A percentile compares a stretch with the other conserved stretches of the same genome.
Conservation (phyloP, 225 moss, liverwort and hornwort species). For the Climacium dendroides region DNA sequence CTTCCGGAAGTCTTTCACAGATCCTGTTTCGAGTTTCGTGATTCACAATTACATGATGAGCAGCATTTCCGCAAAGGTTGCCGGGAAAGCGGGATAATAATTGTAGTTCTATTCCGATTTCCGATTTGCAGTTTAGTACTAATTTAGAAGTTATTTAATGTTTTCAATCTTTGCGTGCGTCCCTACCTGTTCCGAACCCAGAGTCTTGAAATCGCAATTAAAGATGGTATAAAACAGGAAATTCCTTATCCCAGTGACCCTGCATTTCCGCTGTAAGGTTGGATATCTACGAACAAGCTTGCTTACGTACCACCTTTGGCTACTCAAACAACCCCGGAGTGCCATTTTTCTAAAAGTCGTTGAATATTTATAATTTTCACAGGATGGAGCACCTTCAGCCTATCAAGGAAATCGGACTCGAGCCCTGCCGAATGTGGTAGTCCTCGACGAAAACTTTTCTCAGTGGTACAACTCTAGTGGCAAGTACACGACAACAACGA, state of each 20-base stretch:
- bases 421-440: background rate
- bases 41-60: background rate
- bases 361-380: background rate
- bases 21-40: background rate
- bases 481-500: background rate
- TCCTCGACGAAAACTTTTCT: slow-evolving; percentile 8
- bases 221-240: background rate
- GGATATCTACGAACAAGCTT: background rate
- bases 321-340: background rate
- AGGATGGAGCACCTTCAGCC: background rate
- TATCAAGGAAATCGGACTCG: background rate
- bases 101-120: background rate
- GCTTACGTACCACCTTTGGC: background rate
- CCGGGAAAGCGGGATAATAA: background rate
- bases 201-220: background rate
- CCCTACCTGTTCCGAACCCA: background rate
- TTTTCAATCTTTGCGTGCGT: background rate
- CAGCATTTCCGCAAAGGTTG: background rate
- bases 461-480: background rate
- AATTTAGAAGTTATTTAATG: background rate
- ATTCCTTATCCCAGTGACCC: too few species aligned
- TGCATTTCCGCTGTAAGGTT: background rate
- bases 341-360: background rate
- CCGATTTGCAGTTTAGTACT: background rate
- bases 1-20: background rate